phyloP scores from a whole-genome alignment of 2,329 filamentous ascomycete species.

The Alternaria conjuncta region DNA sequence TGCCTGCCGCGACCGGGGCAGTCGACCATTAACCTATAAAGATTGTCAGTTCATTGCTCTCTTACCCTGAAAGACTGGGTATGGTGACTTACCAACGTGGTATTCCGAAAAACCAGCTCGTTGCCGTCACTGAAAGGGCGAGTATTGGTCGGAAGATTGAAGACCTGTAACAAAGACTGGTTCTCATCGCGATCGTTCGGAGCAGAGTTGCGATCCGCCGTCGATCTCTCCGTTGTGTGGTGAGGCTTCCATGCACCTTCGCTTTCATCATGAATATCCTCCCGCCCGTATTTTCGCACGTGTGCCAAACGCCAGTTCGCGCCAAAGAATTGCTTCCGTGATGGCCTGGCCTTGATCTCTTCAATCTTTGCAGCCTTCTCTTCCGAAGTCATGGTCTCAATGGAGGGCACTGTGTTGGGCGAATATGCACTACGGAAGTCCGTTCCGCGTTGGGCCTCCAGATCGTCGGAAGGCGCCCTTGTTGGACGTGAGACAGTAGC shows the following conservation, averaged over 20 bases:
- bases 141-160: constrained; percentile 30
- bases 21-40: constrained; percentile 27
- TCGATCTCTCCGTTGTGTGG: background rate
- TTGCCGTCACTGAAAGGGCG: constrained; percentile 36
- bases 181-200: background rate
- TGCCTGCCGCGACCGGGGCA: constrained; percentile 27
- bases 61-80: background rate
- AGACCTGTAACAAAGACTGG: constrained; percentile 19
- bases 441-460: constrained; percentile 1
- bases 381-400: constrained; percentile 26
- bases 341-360: constrained; percentile 40
- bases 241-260: constrained; percentile 17
- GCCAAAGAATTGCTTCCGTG: constrained; percentile 42
- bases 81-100: constrained; percentile 23
- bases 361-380: constrained; percentile 29
- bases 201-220: background rate
- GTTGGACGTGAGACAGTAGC: background rate
- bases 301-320: constrained; percentile 23
- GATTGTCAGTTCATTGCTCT: constrained; percentile 1
- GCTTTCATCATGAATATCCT: constrained; percentile 27
- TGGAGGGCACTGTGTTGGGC: constrained; percentile 4
- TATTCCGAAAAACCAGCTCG: constrained; percentile 38
- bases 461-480: background rate
- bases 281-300: constrained; percentile 13
- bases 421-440: constrained; percentile 16